Percentiles rank a stretch among this genome's conserved stretches.
Conservation (phyloP, 768 basidiomycete genomes). For the Tricholoma bakamatsutake region DNA sequence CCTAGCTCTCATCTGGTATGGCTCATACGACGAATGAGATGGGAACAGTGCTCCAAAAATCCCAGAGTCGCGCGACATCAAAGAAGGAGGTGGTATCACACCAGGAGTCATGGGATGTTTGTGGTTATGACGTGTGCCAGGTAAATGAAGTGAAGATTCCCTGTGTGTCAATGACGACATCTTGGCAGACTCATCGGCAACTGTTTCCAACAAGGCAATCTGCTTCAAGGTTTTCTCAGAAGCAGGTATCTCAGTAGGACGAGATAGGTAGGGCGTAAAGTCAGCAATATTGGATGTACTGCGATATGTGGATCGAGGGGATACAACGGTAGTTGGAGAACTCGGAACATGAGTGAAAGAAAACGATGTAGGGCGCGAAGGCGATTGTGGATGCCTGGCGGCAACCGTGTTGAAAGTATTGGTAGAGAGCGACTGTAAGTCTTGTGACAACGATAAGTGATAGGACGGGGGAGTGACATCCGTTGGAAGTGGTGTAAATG, state of each 20-base stretch:
- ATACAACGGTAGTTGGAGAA: background rate
- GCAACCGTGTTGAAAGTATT: background rate
- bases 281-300: constrained; percentile 44
- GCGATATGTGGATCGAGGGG: background rate
- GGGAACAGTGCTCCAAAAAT: background rate
- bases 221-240: constrained; percentile 64
- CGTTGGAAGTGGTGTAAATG: background rate
- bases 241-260: constrained; percentile 45
- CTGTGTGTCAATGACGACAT: constrained; percentile 36
- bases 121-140: constrained; percentile 7
- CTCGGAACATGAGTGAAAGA: background rate
- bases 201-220: constrained; percentile 62
- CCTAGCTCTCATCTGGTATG: constrained; percentile 40
- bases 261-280: constrained; percentile 64
- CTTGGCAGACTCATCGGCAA: constrained; percentile 68
- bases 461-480: background rate
- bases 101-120: constrained; percentile 3
- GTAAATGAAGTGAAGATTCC: constrained; percentile 4
- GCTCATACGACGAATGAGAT: constrained; percentile 13
- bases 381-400: background rate
- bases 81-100: background rate
- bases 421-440: background rate
- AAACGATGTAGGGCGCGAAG: background rate
- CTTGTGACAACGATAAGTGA: constrained; percentile 1
- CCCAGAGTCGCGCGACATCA: background rate